Percentiles rank a stretch among this genome's conserved stretches.
Conservation (phyloP, 1,139 yeast species). For the Debaryomycetaceae sp. region DNA sequence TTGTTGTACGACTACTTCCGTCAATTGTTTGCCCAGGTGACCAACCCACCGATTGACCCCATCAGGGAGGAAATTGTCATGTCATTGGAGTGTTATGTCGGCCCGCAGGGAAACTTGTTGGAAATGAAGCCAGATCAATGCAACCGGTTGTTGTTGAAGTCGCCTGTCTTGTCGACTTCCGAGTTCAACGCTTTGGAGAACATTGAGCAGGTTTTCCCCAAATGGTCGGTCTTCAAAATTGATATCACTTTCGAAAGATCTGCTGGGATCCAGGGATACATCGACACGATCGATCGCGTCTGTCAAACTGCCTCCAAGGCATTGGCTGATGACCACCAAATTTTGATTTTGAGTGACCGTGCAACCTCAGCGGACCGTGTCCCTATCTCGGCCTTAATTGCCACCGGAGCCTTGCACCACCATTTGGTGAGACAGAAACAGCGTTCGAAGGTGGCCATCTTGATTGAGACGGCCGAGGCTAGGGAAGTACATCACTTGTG, state of each 20-base stretch:
- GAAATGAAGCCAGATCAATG: conserved; percentile 93
- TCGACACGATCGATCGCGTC: conserved; percentile 77
- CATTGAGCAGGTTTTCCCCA: conserved; percentile 71
- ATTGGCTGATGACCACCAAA: conserved; percentile 68
- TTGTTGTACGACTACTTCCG: conserved; percentile 90
- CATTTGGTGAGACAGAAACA: conserved; percentile 93
- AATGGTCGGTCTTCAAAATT: conserved; percentile 77
- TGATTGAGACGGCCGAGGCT: conserved; percentile 94
- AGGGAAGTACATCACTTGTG: conserved; percentile 96
- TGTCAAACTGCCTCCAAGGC: conserved; percentile 87
- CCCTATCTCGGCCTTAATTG: conserved; percentile 84
- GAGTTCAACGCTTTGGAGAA: conserved; percentile 73
- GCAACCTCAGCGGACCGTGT: conserved; percentile 57
- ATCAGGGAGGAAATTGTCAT: conserved; percentile 94
- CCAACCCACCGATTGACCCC: conserved; percentile 98
- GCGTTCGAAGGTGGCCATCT: conserved; percentile 89
- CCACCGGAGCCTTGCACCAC: conserved; percentile 97
- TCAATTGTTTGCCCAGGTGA: conserved; percentile 95
- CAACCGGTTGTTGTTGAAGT: conserved; percentile 74
- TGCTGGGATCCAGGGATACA: conserved; percentile 84
- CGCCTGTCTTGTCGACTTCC: conserved; percentile 74
- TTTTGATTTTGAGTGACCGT: conserved; percentile 74
- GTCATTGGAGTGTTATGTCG: conserved; percentile 95
- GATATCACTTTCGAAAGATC: conserved; percentile 86
- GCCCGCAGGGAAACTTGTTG: conserved; percentile 93